A percentile compares a stretch with the other conserved stretches of the same genome.
Evolutionary conservation across 306 rosid species (phyloP).

Genomic region (Begonia masoniana): DNA sequence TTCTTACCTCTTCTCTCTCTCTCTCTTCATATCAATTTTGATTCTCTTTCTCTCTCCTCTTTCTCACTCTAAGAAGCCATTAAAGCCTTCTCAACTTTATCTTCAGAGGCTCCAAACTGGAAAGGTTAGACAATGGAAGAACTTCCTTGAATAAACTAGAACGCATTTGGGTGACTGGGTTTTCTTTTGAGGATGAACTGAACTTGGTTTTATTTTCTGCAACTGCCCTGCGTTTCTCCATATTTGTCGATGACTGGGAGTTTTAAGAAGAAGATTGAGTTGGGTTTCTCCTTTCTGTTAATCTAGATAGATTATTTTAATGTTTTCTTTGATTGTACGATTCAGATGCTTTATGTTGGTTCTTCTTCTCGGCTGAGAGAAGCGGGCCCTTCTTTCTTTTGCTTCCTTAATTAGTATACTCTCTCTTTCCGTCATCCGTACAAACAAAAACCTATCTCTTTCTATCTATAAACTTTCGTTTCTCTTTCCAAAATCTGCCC

Average conservation of each 20-base stretch:
- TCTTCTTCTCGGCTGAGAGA: constrained; percentile 24
- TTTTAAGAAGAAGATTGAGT: constrained; percentile 17
- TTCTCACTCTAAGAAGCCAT: constrained; percentile 12
- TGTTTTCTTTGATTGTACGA: background rate
- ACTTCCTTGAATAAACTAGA: constrained; percentile 48
- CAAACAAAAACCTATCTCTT: constrained; percentile 10
- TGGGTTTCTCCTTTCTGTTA: constrained; percentile 23
- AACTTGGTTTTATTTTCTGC: background rate
- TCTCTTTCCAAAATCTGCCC: constrained; percentile 25
- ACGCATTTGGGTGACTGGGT: background rate
- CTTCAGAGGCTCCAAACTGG: background rate
- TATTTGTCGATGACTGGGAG: background rate
- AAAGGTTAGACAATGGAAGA: constrained; percentile 2
- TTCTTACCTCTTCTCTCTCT: constrained; percentile 3
- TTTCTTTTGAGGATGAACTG: too few species aligned
- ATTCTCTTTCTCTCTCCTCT: constrained; percentile 6
- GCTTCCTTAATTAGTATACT: constrained; percentile 46
- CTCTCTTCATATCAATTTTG: constrained; percentile 9
- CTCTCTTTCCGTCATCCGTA: constrained; percentile 32
- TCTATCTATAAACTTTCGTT: constrained; percentile 8
- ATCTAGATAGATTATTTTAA: background rate
- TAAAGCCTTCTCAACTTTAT: too few species aligned
- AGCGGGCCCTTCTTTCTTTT: constrained; percentile 39
- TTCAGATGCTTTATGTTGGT: constrained; percentile 88
- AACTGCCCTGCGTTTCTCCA: background rate